These are phyloP conservation scores for Phytophthora meadii DNA, from an alignment of 352 stramenopile genomes.

Conservation along the genomic window DNA sequence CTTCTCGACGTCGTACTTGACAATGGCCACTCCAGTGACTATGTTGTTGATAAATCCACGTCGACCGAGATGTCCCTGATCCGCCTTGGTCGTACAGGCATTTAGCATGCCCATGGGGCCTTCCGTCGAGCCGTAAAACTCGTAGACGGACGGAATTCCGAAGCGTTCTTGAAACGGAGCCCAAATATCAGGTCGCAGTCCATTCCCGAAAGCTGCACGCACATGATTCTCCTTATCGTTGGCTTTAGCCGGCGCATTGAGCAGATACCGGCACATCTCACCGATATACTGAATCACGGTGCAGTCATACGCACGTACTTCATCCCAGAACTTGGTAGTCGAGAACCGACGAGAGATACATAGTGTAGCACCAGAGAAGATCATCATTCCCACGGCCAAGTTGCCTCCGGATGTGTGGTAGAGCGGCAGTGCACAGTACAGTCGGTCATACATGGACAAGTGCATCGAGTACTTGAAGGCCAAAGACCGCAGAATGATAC, in stretches of 20 bases:
- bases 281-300: slow-evolving; percentile 93
- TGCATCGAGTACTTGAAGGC: slow-evolving; percentile 60
- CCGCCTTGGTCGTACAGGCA: slow-evolving; percentile 58
- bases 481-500: slow-evolving; percentile 67
- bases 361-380: slow-evolving; percentile 76
- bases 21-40: slow-evolving; percentile 72
- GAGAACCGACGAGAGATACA: slow-evolving; percentile 85
- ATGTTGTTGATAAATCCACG: slow-evolving; percentile 60
- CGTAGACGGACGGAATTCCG: slow-evolving; percentile 82
- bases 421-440: slow-evolving; percentile 86
- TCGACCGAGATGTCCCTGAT: slow-evolving; percentile 73
- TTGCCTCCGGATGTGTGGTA: slow-evolving; percentile 88
- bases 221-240: slow-evolving; percentile 76
- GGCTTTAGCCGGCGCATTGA: slow-evolving; percentile 53
- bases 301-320: slow-evolving; percentile 69
- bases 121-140: slow-evolving; percentile 95
- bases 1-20: slow-evolving; percentile 79
- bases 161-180: slow-evolving; percentile 87
- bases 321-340: slow-evolving; percentile 74
- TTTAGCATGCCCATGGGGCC: slow-evolving; percentile 87
- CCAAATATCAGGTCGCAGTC: slow-evolving; percentile 91
- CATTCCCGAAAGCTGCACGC: slow-evolving; percentile 91
- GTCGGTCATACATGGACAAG: slow-evolving; percentile 59
- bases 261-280: slow-evolving; percentile 90
- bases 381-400: slow-evolving; percentile 81